Base-by-base conservation (phyloP, 2,329 filamentous ascomycete genomes). In the Cylindrodendrum hubeiense region DNA sequence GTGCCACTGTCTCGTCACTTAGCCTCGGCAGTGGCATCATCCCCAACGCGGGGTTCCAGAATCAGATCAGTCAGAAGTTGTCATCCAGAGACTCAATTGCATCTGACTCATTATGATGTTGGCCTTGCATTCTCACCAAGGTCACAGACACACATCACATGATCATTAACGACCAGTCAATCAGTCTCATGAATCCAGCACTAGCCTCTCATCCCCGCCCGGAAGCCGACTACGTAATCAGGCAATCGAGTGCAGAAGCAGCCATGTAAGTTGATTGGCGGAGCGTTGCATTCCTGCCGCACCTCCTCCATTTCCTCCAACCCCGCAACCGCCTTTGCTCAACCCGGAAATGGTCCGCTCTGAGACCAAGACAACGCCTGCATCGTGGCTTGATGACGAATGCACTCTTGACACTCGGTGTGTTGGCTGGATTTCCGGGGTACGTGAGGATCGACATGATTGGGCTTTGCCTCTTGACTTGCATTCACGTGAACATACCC, bases 241-340 rank as follows among this genome's bases (percentile, higher is more conserved):
- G 37, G 37, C 15, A 39, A 39, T 39, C n/a, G 37, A 39, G 37
- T 39, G 37, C 15, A 39, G 15, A n/a, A 17, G 33, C 47, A 46
- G 64, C 65, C 71, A 63, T 74, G 72, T 74, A 74, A 74, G 72
- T 74, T 74, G 72, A 74, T 74, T 74, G 72, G 72, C 67, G 71
- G 67, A 60, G 13, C 44, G 50, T 33, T 46, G 13, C 57, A 55
- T 66, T 64, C 55, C 66, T 54, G 19, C 26, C 57, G 22, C 52
- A 59, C 66, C 67, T 67, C 70, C 68, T 64, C 68, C 61, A 67
- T 43, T 44, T 17, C 12, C n/a, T n/a, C n/a, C 43, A 28, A 53
- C 50, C 53, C 53, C 17, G 26, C 53, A 30, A 33, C 43, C 50
- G 26, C 26, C 30, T 43, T 47, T 50, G 57, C 51, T 62, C 44